Evolutionary conservation across 352 stramenopile genomes (phyloP), one percentile per base, ranked within the genome.

Genomic region (Phytopythium mirpurense): DNA sequence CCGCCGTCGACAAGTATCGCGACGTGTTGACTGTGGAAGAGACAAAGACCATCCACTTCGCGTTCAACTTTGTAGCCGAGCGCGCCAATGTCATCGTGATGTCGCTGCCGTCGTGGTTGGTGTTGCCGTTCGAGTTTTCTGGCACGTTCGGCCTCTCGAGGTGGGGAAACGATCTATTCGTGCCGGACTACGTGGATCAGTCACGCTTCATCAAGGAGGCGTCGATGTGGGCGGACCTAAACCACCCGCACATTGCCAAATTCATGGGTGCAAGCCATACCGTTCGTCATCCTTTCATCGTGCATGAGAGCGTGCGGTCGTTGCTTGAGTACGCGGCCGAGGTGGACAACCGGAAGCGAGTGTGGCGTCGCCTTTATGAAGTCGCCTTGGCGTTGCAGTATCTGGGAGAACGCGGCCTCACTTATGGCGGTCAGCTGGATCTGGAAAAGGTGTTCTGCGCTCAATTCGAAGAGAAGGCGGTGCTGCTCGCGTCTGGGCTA

Each of bases 321-420:
- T 19, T 47, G 23, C 19, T 1, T 7, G 41, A 34, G 15, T 47
- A 34, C 16, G 19, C 12, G 11, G 15, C 0, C 5, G 23, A n/a
- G n/a, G 8, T 4, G 19, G 19, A 32, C 4, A 11, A 32, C 15
- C 21, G 15, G 1, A 10, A 32, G 15, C 21, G 18, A 11, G 41
- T 50, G 21, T 68, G 64, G 56, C 45, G 60, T n/a, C 53, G 49
- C 15, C 12, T 72, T n/a, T 62, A 61, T 11, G 64, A 59, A 10
- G 67, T 58, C 43, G 64, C 64, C 4, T 54, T 68, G 31, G 60
- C 48, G 3, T 27, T 72, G n/a, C 64, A 68, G 29, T 72, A 68
- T 12, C 37, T 72, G 0, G 56, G 65, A 7, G 64, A 72, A 54
- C 43, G 43, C 11, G 24, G 26, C 4, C 43, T 50, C 15, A n/a